Percentiles rank a stretch among this genome's conserved stretches.
Evolutionary conservation across 352 stramenopile genomes (phyloP).

Genomic region (Phytopythium aichiense): DNA sequence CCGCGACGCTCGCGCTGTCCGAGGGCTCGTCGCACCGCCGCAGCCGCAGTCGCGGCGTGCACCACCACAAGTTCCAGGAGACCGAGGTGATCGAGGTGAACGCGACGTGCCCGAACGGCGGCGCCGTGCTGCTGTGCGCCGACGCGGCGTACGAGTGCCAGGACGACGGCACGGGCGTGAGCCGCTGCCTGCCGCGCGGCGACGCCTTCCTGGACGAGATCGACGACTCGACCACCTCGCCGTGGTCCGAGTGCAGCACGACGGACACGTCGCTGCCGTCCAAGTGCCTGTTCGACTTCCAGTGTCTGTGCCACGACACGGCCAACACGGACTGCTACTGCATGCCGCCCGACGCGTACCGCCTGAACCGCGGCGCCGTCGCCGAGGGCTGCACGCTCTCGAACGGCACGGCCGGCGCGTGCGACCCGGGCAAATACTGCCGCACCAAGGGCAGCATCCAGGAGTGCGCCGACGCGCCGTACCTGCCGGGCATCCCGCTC

Average conservation of each 20-base stretch:
- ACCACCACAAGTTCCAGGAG: slow-evolving; percentile 44
- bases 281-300: slow-evolving; percentile 46
- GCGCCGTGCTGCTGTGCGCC: slow-evolving; percentile 35
- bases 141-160: slow-evolving; percentile 38
- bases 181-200: slow-evolving; percentile 32
- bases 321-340: slow-evolving; percentile 45
- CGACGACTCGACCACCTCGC: slow-evolving; percentile 29
- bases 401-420: slow-evolving; percentile 21
- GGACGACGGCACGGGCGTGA: slow-evolving; percentile 27
- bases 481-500: slow-evolving; percentile 33
- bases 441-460: slow-evolving; percentile 45
- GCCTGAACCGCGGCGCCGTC: slow-evolving; percentile 19
- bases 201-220: slow-evolving; percentile 39
- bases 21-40: not conserved
- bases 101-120: slow-evolving; percentile 38
- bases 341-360: slow-evolving; percentile 41
- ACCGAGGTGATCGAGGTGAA: slow-evolving; percentile 37
- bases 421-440: slow-evolving; percentile 52
- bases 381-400: slow-evolving; percentile 34
- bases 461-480: slow-evolving; percentile 41
- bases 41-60: slow-evolving; percentile 4
- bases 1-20: slow-evolving; percentile 13
- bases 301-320: slow-evolving; percentile 40
- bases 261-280: slow-evolving; percentile 29
- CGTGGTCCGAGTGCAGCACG: slow-evolving; percentile 33